phyloP scores from a whole-genome alignment of 2,329 filamentous ascomycete genomes.

The Cephalotrichum gorgonifer region DNA sequence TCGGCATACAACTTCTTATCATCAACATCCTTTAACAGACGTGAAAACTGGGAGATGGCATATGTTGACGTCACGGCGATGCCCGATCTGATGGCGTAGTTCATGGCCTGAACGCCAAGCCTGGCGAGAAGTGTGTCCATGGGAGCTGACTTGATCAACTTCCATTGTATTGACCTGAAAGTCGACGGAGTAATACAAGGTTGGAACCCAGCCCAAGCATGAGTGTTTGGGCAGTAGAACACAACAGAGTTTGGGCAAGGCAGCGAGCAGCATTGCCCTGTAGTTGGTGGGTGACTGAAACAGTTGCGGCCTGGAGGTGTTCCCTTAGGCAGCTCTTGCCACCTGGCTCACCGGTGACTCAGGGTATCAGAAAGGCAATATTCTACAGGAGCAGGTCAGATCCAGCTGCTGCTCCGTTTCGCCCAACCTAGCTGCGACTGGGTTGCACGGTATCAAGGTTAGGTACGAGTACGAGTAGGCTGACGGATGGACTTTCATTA shows the following conservation, averaged over 20 bases:
- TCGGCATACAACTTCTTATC: constrained; percentile 58
- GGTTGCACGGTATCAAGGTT: not conserved
- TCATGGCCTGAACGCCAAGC: constrained; percentile 64
- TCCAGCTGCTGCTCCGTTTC: not conserved
- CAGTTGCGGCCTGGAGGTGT: not conserved
- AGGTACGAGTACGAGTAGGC: no score
- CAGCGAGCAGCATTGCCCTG: no score
- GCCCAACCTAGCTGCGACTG: not conserved
- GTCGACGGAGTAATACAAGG: no score
- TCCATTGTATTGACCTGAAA: not conserved
- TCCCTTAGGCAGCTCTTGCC: not conserved
- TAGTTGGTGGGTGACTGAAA: no score
- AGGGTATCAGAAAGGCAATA: not conserved
- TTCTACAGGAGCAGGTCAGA: not conserved
- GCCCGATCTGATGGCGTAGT: constrained; percentile 82
- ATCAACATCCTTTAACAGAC: constrained; percentile 67
- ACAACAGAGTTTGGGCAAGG: not conserved
- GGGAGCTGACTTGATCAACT: not conserved
- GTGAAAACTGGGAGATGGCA: constrained; percentile 72
- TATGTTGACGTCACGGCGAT: constrained; percentile 78
- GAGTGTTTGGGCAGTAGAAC: not conserved
- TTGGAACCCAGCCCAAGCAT: not conserved
- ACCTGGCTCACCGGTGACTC: not conserved
- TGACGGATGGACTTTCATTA: not conserved
- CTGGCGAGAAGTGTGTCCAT: constrained; percentile 60